A percentile compares a stretch with the other conserved stretches of the same genome.
Conservation (phyloP, 2,329 filamentous ascomycete genomes). For the Ceratocystis destructans region DNA sequence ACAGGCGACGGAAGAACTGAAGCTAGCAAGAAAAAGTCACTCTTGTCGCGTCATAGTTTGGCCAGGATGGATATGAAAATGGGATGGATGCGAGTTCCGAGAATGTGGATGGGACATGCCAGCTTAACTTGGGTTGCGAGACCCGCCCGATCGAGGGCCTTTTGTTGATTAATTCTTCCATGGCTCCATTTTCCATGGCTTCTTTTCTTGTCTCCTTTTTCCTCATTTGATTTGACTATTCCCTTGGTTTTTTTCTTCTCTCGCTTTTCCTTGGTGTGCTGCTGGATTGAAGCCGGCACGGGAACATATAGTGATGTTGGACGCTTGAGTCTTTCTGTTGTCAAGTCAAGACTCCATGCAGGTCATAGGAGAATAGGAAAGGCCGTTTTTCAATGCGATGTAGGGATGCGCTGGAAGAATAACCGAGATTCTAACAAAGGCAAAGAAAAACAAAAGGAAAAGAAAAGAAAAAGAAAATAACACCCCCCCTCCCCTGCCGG, state of each 20-base stretch:
- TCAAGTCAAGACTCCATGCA: background rate
- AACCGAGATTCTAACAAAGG: too few species aligned
- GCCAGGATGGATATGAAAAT: background rate
- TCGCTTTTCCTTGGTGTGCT: background rate
- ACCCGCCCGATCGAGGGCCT: constrained; percentile 2
- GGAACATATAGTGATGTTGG: background rate
- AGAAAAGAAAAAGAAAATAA: too few species aligned
- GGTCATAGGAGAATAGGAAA: background rate
- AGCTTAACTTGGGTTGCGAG: background rate
- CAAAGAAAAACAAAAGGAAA: too few species aligned
- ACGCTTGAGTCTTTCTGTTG: background rate
- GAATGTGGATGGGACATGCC: background rate
- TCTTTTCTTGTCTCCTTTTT: constrained; percentile 10
- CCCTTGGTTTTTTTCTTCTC: background rate
- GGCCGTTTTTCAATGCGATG: background rate
- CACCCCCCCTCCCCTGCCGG: too few species aligned
- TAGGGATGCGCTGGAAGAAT: too few species aligned
- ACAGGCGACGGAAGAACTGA: background rate
- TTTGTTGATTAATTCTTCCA: constrained; percentile 9
- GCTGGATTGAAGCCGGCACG: background rate
- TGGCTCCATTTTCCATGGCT: constrained; percentile 1
- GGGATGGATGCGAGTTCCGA: background rate
- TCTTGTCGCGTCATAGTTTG: background rate
- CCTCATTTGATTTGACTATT: background rate
- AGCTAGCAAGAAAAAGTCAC: background rate